These are phyloP conservation scores for Boletellus ananas DNA, from an alignment of 768 basidiomycete genomes.

Conservation along the genomic window DNA sequence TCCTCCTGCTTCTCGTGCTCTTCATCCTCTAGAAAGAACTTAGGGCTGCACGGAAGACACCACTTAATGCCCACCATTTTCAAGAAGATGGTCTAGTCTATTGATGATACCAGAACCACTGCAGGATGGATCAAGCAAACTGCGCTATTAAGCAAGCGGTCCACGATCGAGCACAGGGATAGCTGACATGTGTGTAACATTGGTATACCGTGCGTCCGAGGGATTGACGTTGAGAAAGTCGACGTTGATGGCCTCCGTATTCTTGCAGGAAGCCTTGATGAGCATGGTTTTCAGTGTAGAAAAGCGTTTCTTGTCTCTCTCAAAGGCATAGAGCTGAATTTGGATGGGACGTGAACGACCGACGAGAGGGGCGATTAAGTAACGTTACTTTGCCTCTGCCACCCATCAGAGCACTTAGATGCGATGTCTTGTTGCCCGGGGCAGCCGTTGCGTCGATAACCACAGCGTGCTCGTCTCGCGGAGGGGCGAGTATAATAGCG, in stretches of 20 bases:
- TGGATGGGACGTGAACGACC: background rate
- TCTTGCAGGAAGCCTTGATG: conserved; percentile 75
- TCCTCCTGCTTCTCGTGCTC: conserved; percentile 55
- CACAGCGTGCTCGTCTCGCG: conserved; percentile 42
- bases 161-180: background rate
- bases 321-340: conserved; percentile 80
- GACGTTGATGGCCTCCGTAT: conserved; percentile 67
- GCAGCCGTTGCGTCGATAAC: conserved; percentile 96
- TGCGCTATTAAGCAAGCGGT: conserved; percentile 26
- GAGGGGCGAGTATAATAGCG: conserved; percentile 79
- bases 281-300: conserved; percentile 84
- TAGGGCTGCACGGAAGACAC: conserved; percentile 1
- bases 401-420: conserved; percentile 83
- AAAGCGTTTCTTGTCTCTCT: conserved; percentile 79
- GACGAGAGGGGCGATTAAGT: background rate
- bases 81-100: conserved; percentile 79
- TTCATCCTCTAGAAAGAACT: conserved; percentile 45
- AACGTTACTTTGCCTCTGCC: conserved; percentile 68
- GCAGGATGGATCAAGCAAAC: conserved; percentile 93
- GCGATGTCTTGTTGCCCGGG: conserved; percentile 97
- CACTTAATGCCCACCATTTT: conserved; percentile 49
- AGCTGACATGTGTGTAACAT: conserved; percentile 84
- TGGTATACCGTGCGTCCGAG: conserved; percentile 51
- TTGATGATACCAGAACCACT: conserved; percentile 93
- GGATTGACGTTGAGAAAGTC: conserved; percentile 88